Base-by-base conservation (phyloP, 495 filamentous ascomycete species). In the Tuber calosporum region DNA sequence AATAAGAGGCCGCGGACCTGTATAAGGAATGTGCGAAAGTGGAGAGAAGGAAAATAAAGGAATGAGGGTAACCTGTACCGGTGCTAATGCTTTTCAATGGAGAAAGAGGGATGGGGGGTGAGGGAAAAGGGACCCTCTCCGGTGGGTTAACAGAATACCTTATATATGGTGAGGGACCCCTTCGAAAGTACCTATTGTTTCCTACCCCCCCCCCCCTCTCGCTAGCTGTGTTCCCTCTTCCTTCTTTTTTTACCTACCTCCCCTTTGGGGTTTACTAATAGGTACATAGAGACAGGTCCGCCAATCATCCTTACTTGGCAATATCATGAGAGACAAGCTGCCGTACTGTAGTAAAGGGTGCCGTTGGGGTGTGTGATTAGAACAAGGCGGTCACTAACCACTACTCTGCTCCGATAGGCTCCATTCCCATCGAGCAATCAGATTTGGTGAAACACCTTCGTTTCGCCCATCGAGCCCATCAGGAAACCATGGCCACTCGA, bases 361-460 rank as follows among this genome's bases (percentile, higher is more conserved):
- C 1, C 4, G 26, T 34, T 34, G 53, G n/a, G 30, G 8, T 15
- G n/a, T 58, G 53, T 13, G 53, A 11, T 58, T 30, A 30, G 11
- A 26, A 26, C n/a, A 58, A 30, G 53, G 26, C n/a, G n/a, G 53
- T 26, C 53, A 58, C 53, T 58, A 13, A 58, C 9, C 11, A 58
- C n/a, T 15, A 26, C 53, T 58, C 53, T 30, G 15, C 26, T 4
- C 17, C 53, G 30, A 62, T 62, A 62, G 53, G 53, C 53, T 34
- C 13, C 26, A 62, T 34, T 17, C 53, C 53, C 11, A 17, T 34
- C 11, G 11, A 34, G 53, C 53, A 62, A 62, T 62, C 26, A 62
- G 53, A 62, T 34, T 62, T 62, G 53, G 53, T 62, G 53, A 62
- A 62, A 62, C 53, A 62, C 26, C 53, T 62, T 62, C 26, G 53